Evolutionary conservation across 768 basidiomycete species (phyloP).

Genomic region (Tulasnella sp.): DNA sequence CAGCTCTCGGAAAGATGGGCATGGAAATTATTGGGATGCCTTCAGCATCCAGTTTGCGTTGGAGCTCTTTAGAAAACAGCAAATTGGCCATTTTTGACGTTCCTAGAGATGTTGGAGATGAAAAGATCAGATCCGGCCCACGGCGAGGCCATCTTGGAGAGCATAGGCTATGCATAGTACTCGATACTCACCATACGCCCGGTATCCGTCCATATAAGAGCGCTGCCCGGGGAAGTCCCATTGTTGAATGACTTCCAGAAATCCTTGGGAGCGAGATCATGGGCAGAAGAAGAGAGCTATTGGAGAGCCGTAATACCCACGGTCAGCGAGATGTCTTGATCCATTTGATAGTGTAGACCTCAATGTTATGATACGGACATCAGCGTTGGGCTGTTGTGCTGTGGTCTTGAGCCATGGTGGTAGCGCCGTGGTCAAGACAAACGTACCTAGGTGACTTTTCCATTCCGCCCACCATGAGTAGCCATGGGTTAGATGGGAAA

Average conservation of each 20-base stretch:
- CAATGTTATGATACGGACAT: constrained; percentile 53
- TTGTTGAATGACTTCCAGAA: neutral
- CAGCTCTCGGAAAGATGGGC: constrained; percentile 34
- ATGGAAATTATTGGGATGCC: constrained; percentile 33
- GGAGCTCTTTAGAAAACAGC: constrained; percentile 40
- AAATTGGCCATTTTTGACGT: constrained; percentile 42
- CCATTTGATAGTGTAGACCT: constrained; percentile 15
- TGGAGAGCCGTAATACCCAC: neutral
- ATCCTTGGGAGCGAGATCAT: neutral
- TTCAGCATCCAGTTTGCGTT: constrained; percentile 33
- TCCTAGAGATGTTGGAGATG: constrained; percentile 25
- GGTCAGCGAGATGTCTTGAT: neutral
- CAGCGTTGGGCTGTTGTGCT: constrained; percentile 35
- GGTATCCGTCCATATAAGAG: neutral
- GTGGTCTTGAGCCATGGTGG: constrained; percentile 43
- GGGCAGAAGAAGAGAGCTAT: neutral
- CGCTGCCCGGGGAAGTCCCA: neutral
- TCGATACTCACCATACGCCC: neutral
- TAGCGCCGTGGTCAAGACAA: constrained; percentile 43
- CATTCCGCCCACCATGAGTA: constrained; percentile 16
- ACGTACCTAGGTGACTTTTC: constrained; percentile 40
- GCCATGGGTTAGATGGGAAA: neutral
- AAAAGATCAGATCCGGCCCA: neutral
- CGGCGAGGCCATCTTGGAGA: no score
- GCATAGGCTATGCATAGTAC: neutral